These are phyloP conservation scores for Nakataea oryzae DNA, from an alignment of 2,329 filamentous ascomycete species.

Conservation along the genomic window DNA sequence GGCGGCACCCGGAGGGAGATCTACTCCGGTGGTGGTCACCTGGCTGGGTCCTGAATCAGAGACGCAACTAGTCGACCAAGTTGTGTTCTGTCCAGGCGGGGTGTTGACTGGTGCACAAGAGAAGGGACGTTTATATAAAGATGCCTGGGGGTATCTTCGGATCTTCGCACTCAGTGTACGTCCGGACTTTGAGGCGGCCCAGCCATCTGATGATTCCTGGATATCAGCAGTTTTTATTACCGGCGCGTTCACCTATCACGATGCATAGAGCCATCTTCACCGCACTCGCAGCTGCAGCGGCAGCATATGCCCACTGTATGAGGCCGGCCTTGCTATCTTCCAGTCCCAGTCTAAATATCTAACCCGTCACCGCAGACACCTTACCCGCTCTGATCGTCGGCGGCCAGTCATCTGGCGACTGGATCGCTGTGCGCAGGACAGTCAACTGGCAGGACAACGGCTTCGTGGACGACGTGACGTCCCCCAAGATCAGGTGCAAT, in stretches of 20 bases:
- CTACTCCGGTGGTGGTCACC: neutral
- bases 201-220: neutral
- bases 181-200: too few species aligned
- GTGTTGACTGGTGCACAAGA: neutral
- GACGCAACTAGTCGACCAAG: neutral
- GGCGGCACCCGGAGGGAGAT: too few species aligned
- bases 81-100: neutral
- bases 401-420: constrained; percentile 9
- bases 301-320: constrained; percentile 9
- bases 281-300: constrained; percentile 6
- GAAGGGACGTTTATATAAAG: neutral
- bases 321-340: neutral
- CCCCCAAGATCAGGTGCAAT: constrained; percentile 18
- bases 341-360: neutral
- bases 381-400: constrained; percentile 10
- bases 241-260: neutral
- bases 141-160: neutral
- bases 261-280: constrained; percentile 5
- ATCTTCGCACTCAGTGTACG: neutral
- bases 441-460: constrained; percentile 23
- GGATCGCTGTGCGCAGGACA: constrained; percentile 20
- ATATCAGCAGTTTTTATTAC: neutral
- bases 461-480: constrained; percentile 16
- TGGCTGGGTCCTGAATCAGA: neutral
- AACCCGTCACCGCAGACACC: constrained; percentile 6